phyloP scores from a whole-genome alignment of 2,329 filamentous ascomycete species.

The Mariannaea sp. region DNA sequence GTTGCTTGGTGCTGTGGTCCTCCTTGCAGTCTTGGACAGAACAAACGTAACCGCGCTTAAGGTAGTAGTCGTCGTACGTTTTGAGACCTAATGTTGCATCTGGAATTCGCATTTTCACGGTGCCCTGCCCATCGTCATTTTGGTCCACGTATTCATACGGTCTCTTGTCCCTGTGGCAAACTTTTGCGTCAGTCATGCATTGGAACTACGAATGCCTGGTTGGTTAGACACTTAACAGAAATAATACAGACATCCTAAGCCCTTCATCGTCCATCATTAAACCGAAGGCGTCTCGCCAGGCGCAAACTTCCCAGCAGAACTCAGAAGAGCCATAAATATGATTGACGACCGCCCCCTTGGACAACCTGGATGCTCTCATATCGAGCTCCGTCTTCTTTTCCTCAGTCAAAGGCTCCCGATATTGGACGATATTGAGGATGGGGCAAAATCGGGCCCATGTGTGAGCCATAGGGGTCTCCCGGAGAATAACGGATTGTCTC shows the following conservation, averaged over 20 bases:
- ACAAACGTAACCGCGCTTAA: background rate
- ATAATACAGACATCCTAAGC: background rate
- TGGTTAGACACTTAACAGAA: background rate
- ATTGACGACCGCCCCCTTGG: background rate
- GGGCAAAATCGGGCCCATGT: background rate
- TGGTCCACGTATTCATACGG: background rate
- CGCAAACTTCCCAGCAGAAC: background rate
- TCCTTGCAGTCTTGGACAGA: background rate
- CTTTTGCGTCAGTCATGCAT: background rate
- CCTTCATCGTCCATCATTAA: background rate
- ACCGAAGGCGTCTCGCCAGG: background rate
- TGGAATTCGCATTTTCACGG: background rate
- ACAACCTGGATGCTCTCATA: background rate
- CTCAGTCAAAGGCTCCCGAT: background rate
- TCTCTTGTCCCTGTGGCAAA: background rate
- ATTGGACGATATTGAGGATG: background rate
- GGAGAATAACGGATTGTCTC: background rate
- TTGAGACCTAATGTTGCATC: background rate
- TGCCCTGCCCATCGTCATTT: background rate
- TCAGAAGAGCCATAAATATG: background rate
- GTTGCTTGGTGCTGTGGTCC: background rate
- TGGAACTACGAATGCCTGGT: no score
- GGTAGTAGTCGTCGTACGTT: background rate
- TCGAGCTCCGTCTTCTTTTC: background rate
- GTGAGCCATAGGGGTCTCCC: background rate